phyloP scores from a whole-genome alignment of 148 eudicot genomes.

The Silene latifolia region DNA sequence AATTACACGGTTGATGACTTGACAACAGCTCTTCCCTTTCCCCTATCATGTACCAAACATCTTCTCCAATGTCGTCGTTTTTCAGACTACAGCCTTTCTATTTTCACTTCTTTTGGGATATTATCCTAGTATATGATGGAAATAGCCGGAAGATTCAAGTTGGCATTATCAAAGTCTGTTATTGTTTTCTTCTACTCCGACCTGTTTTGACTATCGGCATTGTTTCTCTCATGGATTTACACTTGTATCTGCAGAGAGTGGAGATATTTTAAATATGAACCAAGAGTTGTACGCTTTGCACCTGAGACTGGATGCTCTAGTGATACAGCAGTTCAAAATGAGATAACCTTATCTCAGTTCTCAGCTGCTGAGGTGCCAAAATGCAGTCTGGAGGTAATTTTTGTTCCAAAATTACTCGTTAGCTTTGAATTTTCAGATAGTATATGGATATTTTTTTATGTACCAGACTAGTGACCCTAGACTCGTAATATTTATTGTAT shows the following conservation, averaged over 20 bases:
- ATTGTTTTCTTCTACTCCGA: not conserved
- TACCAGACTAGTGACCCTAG: slow-evolving; percentile 3
- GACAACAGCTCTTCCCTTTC: not conserved
- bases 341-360: slow-evolving; percentile 60
- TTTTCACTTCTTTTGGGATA: not conserved
- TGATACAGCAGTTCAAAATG: slow-evolving; percentile 34
- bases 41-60: not conserved
- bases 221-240: not conserved
- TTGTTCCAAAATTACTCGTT: not conserved
- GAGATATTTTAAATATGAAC: slow-evolving; percentile 57
- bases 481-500: slow-evolving; percentile 1
- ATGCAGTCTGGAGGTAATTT: slow-evolving; percentile 28
- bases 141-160: not conserved
- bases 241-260: slow-evolving; percentile 57
- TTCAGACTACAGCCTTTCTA: not conserved
- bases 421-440: not conserved
- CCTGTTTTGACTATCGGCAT: slow-evolving; percentile 11
- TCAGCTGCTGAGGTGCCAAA: slow-evolving; percentile 75
- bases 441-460: not conserved
- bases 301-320: slow-evolving; percentile 38
- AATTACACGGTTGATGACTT: not conserved
- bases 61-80: not conserved
- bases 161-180: not conserved
- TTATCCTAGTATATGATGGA: not conserved
- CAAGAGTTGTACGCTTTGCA: slow-evolving; percentile 55